A percentile compares a stretch with the other conserved stretches of the same genome.
Evolutionary conservation across 805 yeast genomes (phyloP).

Genomic region (Spathaspora hagerdaliae): DNA sequence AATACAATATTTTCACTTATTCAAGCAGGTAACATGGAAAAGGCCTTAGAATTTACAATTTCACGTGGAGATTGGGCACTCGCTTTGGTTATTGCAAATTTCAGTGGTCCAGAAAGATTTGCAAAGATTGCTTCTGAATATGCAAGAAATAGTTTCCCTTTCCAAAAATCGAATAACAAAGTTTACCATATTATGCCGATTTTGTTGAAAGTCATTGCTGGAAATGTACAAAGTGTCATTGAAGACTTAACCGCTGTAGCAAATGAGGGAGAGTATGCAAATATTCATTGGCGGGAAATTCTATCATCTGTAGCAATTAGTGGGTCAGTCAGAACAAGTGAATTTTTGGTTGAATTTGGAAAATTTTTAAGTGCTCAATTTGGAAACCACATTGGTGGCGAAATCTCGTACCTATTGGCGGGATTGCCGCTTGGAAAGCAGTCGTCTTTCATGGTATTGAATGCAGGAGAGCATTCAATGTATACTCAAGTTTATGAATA

Average conservation of each 20-base stretch:
- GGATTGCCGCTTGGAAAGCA: constrained; percentile 35
- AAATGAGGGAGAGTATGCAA: constrained; percentile 45
- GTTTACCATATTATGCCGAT: constrained; percentile 47
- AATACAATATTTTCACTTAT: constrained; percentile 33
- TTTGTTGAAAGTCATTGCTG: constrained; percentile 60
- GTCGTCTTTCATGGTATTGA: constrained; percentile 5
- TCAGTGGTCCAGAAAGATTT: constrained; percentile 62
- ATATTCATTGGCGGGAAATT: constrained; percentile 49
- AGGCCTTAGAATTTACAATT: constrained; percentile 62
- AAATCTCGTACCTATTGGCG: constrained; percentile 44
- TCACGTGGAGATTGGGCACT: constrained; percentile 70
- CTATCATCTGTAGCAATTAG: constrained; percentile 36
- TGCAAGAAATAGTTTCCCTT: constrained; percentile 42
- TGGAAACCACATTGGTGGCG: constrained; percentile 33
- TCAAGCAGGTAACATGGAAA: constrained; percentile 60
- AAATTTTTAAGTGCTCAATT: constrained; percentile 30
- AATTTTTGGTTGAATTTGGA: constrained; percentile 51
- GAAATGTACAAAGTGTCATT: constrained; percentile 53
- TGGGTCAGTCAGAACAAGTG: constrained; percentile 19
- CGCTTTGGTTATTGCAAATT: constrained; percentile 66
- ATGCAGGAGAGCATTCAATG: constrained; percentile 28
- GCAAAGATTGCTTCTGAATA: constrained; percentile 55
- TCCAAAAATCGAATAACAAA: constrained; percentile 36
- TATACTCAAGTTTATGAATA: constrained; percentile 73
- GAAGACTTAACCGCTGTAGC: constrained; percentile 43